These are phyloP conservation scores for Grigorovia transvaalensis DNA, from an alignment of 805 yeast species.

Conservation along the genomic window DNA sequence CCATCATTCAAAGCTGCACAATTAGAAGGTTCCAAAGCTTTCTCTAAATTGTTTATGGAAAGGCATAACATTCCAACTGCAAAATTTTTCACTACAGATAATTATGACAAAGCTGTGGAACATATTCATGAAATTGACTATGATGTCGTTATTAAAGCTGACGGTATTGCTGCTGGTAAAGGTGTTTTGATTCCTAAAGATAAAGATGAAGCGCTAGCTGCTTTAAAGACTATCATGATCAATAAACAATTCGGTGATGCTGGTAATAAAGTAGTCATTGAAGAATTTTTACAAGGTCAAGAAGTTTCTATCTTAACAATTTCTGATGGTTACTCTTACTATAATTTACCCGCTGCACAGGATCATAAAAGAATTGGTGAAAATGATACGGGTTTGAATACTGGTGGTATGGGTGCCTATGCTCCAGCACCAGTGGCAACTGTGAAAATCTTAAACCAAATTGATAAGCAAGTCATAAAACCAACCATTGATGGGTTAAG, in stretches of 20 bases:
- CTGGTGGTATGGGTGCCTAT: slow-evolving; percentile 99
- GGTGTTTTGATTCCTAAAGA: slow-evolving; percentile 89
- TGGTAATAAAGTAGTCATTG: slow-evolving; percentile 90
- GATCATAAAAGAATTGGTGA: slow-evolving; percentile 95
- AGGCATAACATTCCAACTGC: slow-evolving; percentile 93
- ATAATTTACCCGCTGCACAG: slow-evolving; percentile 93
- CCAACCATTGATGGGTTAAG: slow-evolving; percentile 97
- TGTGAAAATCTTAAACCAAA: slow-evolving; percentile 53
- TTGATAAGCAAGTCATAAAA: slow-evolving; percentile 64
- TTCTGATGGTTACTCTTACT: slow-evolving; percentile 85
- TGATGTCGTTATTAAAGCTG: slow-evolving; percentile 87
- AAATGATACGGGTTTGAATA: slow-evolving; percentile 87
- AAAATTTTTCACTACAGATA: slow-evolving; percentile 68
- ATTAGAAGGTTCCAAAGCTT: slow-evolving; percentile 96
- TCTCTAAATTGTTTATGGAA: slow-evolving; percentile 88
- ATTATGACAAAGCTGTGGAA: slow-evolving; percentile 61
- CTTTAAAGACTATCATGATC: slow-evolving; percentile 81
- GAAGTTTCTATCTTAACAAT: slow-evolving; percentile 88
- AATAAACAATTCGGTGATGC: slow-evolving; percentile 84
- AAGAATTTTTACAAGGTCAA: slow-evolving; percentile 93
- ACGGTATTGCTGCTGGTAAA: slow-evolving; percentile 97
- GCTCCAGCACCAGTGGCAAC: slow-evolving; percentile 97
- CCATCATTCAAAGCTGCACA: slow-evolving; percentile 85
- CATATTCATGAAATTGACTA: slow-evolving; percentile 47
- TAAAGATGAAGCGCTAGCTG: slow-evolving; percentile 75